These are phyloP conservation scores for Haberlea rhodopensis DNA, from an alignment of 257 asterid species.

Conservation along the genomic window DNA sequence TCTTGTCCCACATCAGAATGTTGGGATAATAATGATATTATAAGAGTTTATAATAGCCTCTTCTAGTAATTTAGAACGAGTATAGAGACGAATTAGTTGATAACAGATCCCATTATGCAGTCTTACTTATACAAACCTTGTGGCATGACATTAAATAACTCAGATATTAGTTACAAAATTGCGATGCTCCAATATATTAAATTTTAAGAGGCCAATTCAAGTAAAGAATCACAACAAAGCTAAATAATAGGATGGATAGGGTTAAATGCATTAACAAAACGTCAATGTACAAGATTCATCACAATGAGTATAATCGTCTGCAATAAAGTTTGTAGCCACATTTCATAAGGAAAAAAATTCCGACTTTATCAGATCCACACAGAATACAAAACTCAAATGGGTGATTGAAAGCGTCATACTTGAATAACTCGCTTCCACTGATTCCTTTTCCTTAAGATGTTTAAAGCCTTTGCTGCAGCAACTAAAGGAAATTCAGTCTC, in stretches of 20 bases:
- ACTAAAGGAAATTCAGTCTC: constrained; percentile 87
- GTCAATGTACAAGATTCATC: neutral
- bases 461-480: constrained; percentile 91
- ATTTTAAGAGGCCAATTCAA: neutral
- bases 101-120: neutral
- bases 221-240: neutral
- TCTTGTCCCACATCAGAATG: neutral
- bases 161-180: neutral
- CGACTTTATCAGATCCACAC: neutral
- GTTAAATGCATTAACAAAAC: neutral
- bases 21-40: neutral
- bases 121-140: neutral
- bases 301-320: neutral
- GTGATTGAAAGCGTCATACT: constrained; percentile 36
- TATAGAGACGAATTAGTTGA: neutral
- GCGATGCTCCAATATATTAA: neutral
- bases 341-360: neutral
- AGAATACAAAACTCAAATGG: neutral
- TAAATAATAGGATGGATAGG: neutral
- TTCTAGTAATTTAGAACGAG: neutral
- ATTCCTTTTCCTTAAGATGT: constrained; percentile 60
- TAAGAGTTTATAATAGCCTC: neutral
- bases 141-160: constrained; percentile 2
- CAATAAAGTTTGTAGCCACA: neutral
- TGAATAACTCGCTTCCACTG: constrained; percentile 80